Evolutionary conservation across 179 eudicot species (phyloP).

Genomic region (Vitellaria paradoxa): DNA sequence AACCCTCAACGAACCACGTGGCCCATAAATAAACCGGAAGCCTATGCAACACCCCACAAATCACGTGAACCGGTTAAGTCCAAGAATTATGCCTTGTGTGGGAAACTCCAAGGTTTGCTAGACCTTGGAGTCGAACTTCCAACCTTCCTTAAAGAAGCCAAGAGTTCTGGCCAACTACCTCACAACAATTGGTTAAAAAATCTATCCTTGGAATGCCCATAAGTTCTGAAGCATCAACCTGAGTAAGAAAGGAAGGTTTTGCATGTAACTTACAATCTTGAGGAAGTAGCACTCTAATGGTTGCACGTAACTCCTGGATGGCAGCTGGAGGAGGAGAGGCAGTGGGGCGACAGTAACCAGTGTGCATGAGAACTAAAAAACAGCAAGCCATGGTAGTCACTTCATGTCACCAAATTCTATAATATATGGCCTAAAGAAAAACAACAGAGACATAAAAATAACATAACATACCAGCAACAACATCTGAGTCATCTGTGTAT

Average conservation of each 20-base stretch:
- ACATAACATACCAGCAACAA: slow-evolving; percentile 83
- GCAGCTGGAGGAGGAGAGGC: slow-evolving; percentile 90
- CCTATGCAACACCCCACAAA: too few relatives aligned
- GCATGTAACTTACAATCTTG: slow-evolving; percentile 76
- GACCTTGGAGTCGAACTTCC: too few relatives aligned
- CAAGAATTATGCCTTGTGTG: too few relatives aligned
- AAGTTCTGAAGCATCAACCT: neutral
- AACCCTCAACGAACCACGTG: too few relatives aligned
- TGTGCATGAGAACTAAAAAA: slow-evolving; percentile 91
- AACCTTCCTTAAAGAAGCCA: too few relatives aligned
- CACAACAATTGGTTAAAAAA: too few relatives aligned
- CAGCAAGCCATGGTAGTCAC: slow-evolving; percentile 5
- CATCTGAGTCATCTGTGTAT: slow-evolving; percentile 93
- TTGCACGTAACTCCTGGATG: slow-evolving; percentile 83
- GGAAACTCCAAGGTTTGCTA: too few relatives aligned
- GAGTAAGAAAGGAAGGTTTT: slow-evolving; percentile 1
- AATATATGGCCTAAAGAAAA: neutral
- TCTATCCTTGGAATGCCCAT: neutral
- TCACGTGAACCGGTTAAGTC: too few relatives aligned
- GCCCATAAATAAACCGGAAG: too few relatives aligned
- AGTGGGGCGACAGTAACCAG: slow-evolving; percentile 92
- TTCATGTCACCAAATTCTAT: neutral
- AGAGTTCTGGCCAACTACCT: too few relatives aligned
- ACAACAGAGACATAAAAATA: slow-evolving; percentile 4
- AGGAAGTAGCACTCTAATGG: slow-evolving; percentile 82